Evolutionary conservation across 2,329 filamentous ascomycete species (phyloP).

Genomic region (Fusarium hostae): DNA sequence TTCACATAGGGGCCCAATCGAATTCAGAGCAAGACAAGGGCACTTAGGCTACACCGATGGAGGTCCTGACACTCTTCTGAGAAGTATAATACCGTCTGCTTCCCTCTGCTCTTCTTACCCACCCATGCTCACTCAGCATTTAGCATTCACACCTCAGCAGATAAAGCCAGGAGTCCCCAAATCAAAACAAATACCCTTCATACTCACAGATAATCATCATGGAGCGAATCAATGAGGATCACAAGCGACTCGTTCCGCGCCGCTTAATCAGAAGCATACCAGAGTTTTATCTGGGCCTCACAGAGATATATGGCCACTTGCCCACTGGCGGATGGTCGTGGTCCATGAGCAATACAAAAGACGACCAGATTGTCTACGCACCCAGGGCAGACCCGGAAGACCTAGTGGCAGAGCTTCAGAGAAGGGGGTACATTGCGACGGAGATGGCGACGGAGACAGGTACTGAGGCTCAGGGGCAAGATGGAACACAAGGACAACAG

Average conservation of each 20-base stretch:
- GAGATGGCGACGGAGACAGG: neutral
- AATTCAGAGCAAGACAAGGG: too few relatives aligned
- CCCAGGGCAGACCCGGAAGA: neutral
- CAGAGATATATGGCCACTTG: neutral
- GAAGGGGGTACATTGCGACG: neutral
- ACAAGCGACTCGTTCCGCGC: neutral
- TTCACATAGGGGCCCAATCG: too few relatives aligned
- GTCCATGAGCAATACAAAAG: neutral
- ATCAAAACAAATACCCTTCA: neutral
- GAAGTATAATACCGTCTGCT: neutral
- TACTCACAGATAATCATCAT: accelerated
- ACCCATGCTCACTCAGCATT: accelerated
- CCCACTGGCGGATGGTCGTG: neutral
- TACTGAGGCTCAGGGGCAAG: neutral
- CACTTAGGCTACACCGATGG: too few relatives aligned
- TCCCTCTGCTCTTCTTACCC: too few relatives aligned
- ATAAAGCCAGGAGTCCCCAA: neutral
- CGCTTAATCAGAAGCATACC: neutral
- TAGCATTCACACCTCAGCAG: neutral
- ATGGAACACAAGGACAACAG: neutral
- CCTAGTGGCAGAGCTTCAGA: neutral
- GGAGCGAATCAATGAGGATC: neutral
- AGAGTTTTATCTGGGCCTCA: neutral
- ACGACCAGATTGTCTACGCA: neutral
- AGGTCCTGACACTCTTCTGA: neutral